Base-by-base conservation (phyloP, 352 stramenopile genomes). In the Phytophthora pistaciae region DNA sequence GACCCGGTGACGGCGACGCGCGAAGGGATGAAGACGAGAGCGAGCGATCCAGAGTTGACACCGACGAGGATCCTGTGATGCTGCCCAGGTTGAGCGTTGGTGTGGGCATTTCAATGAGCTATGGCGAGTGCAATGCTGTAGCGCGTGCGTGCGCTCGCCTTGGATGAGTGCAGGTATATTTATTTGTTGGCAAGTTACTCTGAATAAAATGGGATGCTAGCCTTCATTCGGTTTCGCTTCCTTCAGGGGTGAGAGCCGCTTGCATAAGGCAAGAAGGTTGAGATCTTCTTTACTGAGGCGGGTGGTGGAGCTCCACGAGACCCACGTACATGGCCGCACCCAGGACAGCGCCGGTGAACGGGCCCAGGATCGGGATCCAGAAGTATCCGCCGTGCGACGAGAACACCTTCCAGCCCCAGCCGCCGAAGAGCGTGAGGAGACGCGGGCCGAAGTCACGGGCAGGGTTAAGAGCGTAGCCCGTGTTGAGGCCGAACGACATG, bases 401-500 rank as follows among this genome's bases (percentile, higher is more conserved):
- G 77, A 92, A 92, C 48, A 92, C 84, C 62, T 91, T 78, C 62
- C 78, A 75, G 57, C 84, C 84, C 84, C 84, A 92, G 55, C 84
- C 84, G 33, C 81, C 80, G 40, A 90, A 59, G 13, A 73, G 61
- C 11, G 84, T 92, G 60, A 91, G 85, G 18, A 92, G 6, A 23
- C 84, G 84, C 10, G 84, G 84, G 5, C 78, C 74, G 54, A 93
- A 93, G 70, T 93, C 85, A 42, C 85, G 84, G n/a, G 84, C 84
- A 13, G 85, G 85, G 67, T 93, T 93, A 49, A 93, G 74, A 5
- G 85, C 84, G 50, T 91, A 93, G 23, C 85, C 85, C 3, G 85
- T 93, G 80, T 93, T 92, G 77, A 91, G 90, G 23, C 85, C 85
- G 57, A 93, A 93, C 9, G 83, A 92, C 38, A 92, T 78, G 29